Evolutionary conservation across 2,329 filamentous ascomycete species (phyloP).

Genomic region (Aspergillus tamarii): DNA sequence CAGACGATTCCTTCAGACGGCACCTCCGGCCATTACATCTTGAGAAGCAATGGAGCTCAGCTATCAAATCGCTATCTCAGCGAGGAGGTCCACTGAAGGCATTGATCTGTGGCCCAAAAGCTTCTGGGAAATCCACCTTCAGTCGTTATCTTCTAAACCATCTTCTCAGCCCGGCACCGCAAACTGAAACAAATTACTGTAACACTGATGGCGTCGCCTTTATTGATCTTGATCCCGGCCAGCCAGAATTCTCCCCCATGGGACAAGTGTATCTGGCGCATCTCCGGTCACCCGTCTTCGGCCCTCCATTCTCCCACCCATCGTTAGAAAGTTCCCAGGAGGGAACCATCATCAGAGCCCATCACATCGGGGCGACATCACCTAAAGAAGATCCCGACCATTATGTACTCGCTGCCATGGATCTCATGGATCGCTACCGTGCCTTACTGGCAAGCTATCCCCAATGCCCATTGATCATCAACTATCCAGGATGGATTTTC

Average conservation of each 20-base stretch:
- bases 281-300: slow-evolving; percentile 55
- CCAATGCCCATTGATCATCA: slow-evolving; percentile 57
- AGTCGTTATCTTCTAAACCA: slow-evolving; percentile 59
- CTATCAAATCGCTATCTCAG: slow-evolving; percentile 48
- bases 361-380: slow-evolving; percentile 57
- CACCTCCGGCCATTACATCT: slow-evolving; percentile 47
- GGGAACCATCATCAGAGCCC: slow-evolving; percentile 51
- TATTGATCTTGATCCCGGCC: slow-evolving; percentile 62
- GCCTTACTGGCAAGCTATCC: slow-evolving; percentile 44
- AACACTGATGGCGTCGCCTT: slow-evolving; percentile 52
- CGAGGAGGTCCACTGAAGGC: slow-evolving; percentile 45
- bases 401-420: slow-evolving; percentile 55
- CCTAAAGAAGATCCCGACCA: slow-evolving; percentile 62
- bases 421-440: slow-evolving; percentile 56
- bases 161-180: slow-evolving; percentile 48
- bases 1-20: slow-evolving; percentile 46
- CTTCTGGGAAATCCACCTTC: slow-evolving; percentile 64
- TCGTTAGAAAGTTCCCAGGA: slow-evolving; percentile 37
- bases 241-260: slow-evolving; percentile 62
- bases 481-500: slow-evolving; percentile 61
- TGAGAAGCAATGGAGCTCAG: slow-evolving; percentile 47
- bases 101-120: slow-evolving; percentile 59
- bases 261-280: slow-evolving; percentile 62
- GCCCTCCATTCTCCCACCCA: slow-evolving; percentile 60
- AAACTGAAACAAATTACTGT: slow-evolving; percentile 31